Conservation (phyloP, 306 rosid genomes). For the Trifolium repens region DNA sequence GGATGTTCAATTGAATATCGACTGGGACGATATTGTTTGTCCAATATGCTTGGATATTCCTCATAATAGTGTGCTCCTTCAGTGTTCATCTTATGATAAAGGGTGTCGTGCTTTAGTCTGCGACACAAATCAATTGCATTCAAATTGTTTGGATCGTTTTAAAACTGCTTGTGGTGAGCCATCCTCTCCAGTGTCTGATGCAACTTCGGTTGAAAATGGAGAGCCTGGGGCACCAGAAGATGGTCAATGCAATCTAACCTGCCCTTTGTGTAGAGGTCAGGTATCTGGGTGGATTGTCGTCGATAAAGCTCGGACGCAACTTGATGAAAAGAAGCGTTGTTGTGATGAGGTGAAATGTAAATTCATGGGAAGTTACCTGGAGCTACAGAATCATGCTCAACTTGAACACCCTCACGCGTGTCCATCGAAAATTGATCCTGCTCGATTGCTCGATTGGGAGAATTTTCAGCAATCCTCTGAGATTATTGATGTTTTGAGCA, state of each 20-base stretch:
- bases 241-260: conserved; percentile 59
- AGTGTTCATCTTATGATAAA: conserved; percentile 76
- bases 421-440: conserved; percentile 93
- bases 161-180: conserved; percentile 68
- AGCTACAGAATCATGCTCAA: conserved; percentile 79
- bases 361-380: conserved; percentile 78
- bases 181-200: conserved; percentile 55
- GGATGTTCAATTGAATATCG: conserved; percentile 56
- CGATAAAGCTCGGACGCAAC: conserved; percentile 67
- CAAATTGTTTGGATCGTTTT: conserved; percentile 92
- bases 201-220: conserved; percentile 41
- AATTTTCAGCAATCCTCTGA: conserved; percentile 97
- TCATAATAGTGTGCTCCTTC: conserved; percentile 87
- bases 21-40: conserved; percentile 80
- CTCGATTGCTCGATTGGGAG: conserved; percentile 95
- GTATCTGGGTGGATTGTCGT: conserved; percentile 86
- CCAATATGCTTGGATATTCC: conserved; percentile 97
- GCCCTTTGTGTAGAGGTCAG: conserved; percentile 94
- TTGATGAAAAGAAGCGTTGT: conserved; percentile 83
- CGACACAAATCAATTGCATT: conserved; percentile 83
- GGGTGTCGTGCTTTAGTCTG: conserved; percentile 93
- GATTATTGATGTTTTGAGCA: conserved; percentile 94
- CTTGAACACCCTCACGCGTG: conserved; percentile 86
- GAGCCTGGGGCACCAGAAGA: conserved; percentile 58
- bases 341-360: conserved; percentile 78